Percentiles rank a stretch among this genome's conserved stretches.
phyloP scores from a whole-genome alignment of 208 protist species.

The Entamoeba histolytica region DNA sequence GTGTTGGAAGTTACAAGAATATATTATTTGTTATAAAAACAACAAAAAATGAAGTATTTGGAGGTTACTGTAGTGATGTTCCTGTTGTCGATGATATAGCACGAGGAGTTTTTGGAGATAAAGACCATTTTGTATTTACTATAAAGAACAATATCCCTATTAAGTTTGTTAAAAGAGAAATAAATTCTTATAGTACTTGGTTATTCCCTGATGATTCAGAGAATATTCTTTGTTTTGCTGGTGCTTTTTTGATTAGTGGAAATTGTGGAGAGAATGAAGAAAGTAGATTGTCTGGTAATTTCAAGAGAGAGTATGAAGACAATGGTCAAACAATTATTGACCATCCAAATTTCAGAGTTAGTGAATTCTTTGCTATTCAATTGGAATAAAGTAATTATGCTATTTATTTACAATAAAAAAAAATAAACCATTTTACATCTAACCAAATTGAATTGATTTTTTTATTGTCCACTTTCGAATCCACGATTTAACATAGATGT shows the following conservation, averaged over 20 bases:
- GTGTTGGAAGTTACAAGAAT: not conserved
- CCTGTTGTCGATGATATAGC: not conserved
- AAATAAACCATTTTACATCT: no score
- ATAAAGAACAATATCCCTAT: not conserved
- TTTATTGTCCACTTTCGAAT: no score
- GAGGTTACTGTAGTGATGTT: not conserved
- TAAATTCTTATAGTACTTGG: not conserved
- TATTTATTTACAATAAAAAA: no score
- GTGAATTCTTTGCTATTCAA: no score
- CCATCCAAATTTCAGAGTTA: no score
- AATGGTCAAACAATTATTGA: not conserved
- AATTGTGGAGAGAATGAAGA: not conserved
- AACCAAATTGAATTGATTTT: no score
- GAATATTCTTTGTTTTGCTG: not conserved
- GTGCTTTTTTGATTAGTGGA: not conserved
- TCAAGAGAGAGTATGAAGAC: not conserved
- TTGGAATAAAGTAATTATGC: no score
- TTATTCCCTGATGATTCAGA: not conserved
- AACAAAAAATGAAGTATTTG: not conserved
- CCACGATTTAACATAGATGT: no score
- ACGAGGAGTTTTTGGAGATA: not conserved
- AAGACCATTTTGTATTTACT: not conserved
- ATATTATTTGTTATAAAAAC: not conserved
- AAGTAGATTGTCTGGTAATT: not conserved
- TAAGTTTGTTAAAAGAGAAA: not conserved